A percentile compares a stretch with the other conserved stretches of the same genome.
Evolutionary conservation across 345 rosid species (phyloP).

Genomic region (Anacardium occidentale): DNA sequence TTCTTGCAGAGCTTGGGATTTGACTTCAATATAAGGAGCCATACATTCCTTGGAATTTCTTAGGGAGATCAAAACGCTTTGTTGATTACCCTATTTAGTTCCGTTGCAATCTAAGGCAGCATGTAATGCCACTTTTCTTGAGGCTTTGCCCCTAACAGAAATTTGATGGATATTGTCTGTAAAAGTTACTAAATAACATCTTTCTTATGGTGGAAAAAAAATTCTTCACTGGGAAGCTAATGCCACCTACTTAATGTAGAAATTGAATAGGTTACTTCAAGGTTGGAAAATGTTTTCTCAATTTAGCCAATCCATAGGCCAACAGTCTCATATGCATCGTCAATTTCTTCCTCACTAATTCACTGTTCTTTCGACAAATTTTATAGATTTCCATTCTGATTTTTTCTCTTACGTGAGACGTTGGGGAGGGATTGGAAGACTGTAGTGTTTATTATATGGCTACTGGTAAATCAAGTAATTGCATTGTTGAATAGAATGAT

Average conservation of each 20-base stretch:
- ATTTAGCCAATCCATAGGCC: not conserved
- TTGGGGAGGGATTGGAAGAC: not conserved
- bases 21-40: not conserved
- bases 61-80: not conserved
- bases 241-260: not conserved
- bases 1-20: not conserved
- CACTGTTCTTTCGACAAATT: not conserved
- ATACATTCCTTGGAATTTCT: not conserved
- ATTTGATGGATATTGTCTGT: not conserved
- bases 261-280: not conserved
- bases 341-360: not conserved
- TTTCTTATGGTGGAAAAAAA: not conserved
- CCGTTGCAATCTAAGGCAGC: not conserved
- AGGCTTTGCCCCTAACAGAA: not conserved
- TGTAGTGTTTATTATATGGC: not conserved
- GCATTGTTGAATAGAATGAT: not conserved
- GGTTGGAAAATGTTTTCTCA: constrained; percentile 3
- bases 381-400: not conserved
- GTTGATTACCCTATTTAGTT: not conserved
- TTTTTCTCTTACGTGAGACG: not conserved
- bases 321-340: not conserved
- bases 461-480: not conserved
- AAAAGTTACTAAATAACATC: too few relatives aligned
- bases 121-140: not conserved
- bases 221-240: not conserved